A percentile compares a stretch with the other conserved stretches of the same genome.
phyloP scores from a whole-genome alignment of 768 basidiomycete genomes.

The Mycena sanguinolenta region DNA sequence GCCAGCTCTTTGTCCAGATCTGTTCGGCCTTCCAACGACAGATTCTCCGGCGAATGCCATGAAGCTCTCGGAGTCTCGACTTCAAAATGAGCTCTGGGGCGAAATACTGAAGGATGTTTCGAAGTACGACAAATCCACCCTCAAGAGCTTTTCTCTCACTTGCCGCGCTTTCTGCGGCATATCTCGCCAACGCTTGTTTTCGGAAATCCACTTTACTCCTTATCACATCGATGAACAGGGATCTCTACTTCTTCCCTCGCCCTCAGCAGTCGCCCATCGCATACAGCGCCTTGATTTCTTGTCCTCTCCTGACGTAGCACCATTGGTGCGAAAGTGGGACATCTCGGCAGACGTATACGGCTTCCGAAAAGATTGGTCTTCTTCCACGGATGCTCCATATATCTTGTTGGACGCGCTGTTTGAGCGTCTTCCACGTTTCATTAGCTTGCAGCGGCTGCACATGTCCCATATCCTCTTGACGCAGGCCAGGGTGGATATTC shows the following conservation, averaged over 20 bases:
- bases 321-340: slow-evolving; percentile 5
- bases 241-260: background rate
- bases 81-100: slow-evolving; percentile 10
- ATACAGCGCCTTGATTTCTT: slow-evolving; percentile 14
- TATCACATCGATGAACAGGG: background rate
- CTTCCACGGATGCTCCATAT: slow-evolving; percentile 2
- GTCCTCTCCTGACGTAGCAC: slow-evolving; percentile 12
- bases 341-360: background rate
- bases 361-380: no score
- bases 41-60: no score
- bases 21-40: no score
- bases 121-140: background rate
- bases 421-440: background rate
- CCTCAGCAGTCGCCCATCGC: background rate
- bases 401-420: no score
- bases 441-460: no score
- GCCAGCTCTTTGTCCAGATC: no score
- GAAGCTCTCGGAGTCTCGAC: no score
- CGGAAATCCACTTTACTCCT: background rate
- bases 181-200: slow-evolving; percentile 4
- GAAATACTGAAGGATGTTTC: background rate
- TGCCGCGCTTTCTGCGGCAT: background rate
- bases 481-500: slow-evolving; percentile 7
- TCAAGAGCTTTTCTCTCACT: background rate
- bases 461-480: slow-evolving; percentile 21